Evolutionary conservation across 768 basidiomycete genomes (phyloP).

Genomic region (Rhizopogon vesiculosus): DNA sequence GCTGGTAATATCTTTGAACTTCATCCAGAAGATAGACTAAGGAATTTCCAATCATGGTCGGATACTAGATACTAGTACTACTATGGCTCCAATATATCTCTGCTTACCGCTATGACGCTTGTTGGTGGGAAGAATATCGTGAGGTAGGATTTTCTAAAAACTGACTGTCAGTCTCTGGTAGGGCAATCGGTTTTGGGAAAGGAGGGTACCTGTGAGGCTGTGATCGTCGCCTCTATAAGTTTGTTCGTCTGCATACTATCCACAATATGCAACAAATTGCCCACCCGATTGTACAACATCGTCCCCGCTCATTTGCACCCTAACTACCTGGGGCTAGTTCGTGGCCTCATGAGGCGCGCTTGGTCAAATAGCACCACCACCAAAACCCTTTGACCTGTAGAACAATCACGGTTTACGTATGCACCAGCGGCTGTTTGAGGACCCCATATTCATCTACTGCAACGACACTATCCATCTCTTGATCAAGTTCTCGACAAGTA

Average conservation of each 20-base stretch:
- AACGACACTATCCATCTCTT: no score
- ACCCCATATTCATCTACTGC: no score
- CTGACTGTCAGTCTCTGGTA: neutral
- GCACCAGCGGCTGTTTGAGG: no score
- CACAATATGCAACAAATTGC: slow-evolving; percentile 37
- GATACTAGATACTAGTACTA: neutral
- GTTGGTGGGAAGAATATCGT: slow-evolving; percentile 56
- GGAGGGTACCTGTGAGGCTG: neutral
- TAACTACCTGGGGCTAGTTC: no score
- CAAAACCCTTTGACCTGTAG: no score
- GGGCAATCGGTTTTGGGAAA: slow-evolving; percentile 19
- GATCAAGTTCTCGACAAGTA: no score
- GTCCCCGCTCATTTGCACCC: no score
- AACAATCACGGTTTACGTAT: no score
- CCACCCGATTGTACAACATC: slow-evolving; percentile 27
- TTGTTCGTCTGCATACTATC: slow-evolving; percentile 49
- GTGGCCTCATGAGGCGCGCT: no score
- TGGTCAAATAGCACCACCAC: no score
- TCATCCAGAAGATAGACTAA: slow-evolving; percentile 55
- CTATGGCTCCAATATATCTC: neutral
- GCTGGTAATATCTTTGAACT: slow-evolving; percentile 38
- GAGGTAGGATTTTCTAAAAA: slow-evolving; percentile 37
- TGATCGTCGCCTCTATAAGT: slow-evolving; percentile 40
- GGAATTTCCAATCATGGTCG: neutral
- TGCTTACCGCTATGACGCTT: slow-evolving; percentile 33